Evolutionary conservation across 2,329 filamentous ascomycete genomes (phyloP), one percentile per base, ranked within the genome.

Genomic region (Zymoseptoria passerinii): DNA sequence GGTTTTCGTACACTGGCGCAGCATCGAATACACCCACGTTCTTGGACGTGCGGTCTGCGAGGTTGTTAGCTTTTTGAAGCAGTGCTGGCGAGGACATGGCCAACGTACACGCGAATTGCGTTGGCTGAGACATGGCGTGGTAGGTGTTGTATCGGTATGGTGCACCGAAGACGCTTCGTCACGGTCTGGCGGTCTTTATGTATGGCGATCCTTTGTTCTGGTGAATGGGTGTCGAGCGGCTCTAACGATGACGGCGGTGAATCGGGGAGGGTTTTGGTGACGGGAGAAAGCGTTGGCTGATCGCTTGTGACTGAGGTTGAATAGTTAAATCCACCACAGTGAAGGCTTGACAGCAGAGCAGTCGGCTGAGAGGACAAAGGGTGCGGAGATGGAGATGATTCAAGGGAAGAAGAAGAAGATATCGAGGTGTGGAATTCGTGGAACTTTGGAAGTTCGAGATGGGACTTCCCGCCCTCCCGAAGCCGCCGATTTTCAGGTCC

Each of bases 21-120:
- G 91, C 90, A 80, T 97, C 89, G 77, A 95, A 85, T 76, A 97
- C 81, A 71, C 92, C 92, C 80, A 99, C 92, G 76, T 86, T 87
- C 85, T 96, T 97, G 78, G 92, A 88, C 76, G 94, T 96, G 79
- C 94, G 90, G 83, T 89, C 83, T 86, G 51, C 53, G 44, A 18
- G 10, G 16, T 28, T 29, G 16, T 13, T 28, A 40, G 48, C 57
- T 57, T 28, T 9, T 10, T 19, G 18, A 9, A 48, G 56, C 27
- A 50, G 23, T 19, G 20, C 23, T 6, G 20, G 20, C 9, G 20
- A 2, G 28, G 9, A 19, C 18, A 28, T 5, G 16, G 19, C 23
- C 7, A 13, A 77, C 83, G 63, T 75, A 86, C 83, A 96, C 77
- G 90, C 90, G 85, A 96, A 89, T 85, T 96, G 92, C 79, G 92